These are phyloP conservation scores for Clonostachys solani DNA, from an alignment of 2,329 filamentous ascomycete genomes.

Conservation along the genomic window DNA sequence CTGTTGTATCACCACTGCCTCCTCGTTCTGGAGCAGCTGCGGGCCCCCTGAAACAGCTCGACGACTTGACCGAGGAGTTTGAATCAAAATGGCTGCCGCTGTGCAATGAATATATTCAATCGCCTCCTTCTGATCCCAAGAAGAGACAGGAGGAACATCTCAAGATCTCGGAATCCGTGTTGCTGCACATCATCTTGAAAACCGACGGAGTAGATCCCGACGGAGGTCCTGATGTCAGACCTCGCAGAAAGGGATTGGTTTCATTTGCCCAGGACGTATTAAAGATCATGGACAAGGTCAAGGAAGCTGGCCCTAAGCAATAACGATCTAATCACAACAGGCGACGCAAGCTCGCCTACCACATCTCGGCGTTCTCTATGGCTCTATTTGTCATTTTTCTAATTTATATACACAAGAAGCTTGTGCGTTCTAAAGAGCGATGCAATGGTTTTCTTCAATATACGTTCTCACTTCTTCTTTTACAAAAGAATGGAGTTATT, in stretches of 20 bases:
- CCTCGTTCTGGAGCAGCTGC: constrained; percentile 21
- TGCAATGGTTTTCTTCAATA: too few species aligned
- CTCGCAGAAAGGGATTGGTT: constrained; percentile 68
- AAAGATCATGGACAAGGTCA: constrained; percentile 54
- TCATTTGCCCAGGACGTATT: constrained; percentile 65
- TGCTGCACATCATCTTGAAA: constrained; percentile 74
- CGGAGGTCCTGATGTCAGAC: constrained; percentile 60
- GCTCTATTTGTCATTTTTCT: too few species aligned
- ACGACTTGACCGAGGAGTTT: constrained; percentile 63
- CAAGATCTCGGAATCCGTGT: constrained; percentile 68
- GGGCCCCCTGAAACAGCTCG: constrained; percentile 50
- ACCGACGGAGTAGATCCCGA: constrained; percentile 72
- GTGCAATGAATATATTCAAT: constrained; percentile 55
- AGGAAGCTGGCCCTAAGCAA: constrained; percentile 6
- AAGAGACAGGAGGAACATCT: constrained; percentile 72
- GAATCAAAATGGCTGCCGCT: constrained; percentile 60
- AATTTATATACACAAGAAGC: too few species aligned
- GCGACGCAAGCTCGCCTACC: neutral
- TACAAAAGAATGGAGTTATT: too few species aligned
- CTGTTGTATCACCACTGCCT: too few species aligned
- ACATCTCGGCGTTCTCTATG: too few species aligned
- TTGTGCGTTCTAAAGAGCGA: too few species aligned
- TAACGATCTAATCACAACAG: constrained; percentile 6
- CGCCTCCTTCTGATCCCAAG: constrained; percentile 61
- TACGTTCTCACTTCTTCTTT: too few species aligned